Percentiles rank a stretch among this genome's conserved stretches.
These are phyloP conservation scores for Pulveroboletus sp. DNA, from an alignment of 768 basidiomycete genomes.

Conservation along the genomic window DNA sequence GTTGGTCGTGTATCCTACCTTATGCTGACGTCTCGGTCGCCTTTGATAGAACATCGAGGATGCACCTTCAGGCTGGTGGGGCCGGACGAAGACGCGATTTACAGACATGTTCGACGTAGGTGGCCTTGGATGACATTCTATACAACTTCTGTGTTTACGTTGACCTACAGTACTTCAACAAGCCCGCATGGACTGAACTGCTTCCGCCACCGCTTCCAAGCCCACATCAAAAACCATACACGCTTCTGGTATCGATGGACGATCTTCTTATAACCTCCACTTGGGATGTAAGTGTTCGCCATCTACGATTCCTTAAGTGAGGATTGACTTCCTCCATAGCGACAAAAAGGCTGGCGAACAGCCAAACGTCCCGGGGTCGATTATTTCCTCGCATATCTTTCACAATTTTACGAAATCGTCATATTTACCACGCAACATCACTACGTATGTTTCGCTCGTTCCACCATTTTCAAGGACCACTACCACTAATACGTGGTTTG, in stretches of 20 bases:
- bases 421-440: slow-evolving; percentile 87
- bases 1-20: neutral
- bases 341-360: slow-evolving; percentile 93
- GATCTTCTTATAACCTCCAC: slow-evolving; percentile 87
- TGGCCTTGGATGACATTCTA: neutral
- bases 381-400: slow-evolving; percentile 95
- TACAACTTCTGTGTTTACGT: neutral
- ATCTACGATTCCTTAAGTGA: neutral
- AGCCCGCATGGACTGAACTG: slow-evolving; percentile 90
- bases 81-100: slow-evolving; percentile 58
- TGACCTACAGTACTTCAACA: slow-evolving; percentile 70
- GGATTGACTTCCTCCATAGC: slow-evolving; percentile 40
- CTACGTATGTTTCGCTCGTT: slow-evolving; percentile 59
- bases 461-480: neutral
- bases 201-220: slow-evolving; percentile 82
- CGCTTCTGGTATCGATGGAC: slow-evolving; percentile 85
- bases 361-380: slow-evolving; percentile 97
- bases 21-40: neutral
- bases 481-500: neutral
- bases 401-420: slow-evolving; percentile 97
- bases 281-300: slow-evolving; percentile 78
- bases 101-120: slow-evolving; percentile 65
- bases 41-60: slow-evolving; percentile 48
- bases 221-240: slow-evolving; percentile 86
- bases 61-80: slow-evolving; percentile 59